Base-by-base conservation (phyloP, 1,284 basidiomycete genomes). In the Athelia sp. region DNA sequence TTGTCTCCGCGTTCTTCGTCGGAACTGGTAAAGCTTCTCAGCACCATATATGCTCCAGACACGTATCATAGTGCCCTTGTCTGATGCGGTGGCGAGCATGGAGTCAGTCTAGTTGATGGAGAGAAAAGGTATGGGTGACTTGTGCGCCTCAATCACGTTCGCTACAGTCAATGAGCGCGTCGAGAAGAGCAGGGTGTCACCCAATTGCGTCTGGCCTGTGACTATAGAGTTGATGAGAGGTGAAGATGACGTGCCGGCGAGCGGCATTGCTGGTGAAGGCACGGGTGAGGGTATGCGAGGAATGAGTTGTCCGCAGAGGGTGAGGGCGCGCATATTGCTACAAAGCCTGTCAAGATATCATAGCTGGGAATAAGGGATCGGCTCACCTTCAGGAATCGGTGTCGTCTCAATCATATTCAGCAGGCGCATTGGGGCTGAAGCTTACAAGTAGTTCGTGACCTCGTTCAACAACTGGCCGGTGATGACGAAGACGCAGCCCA, bases 81-180 rank as follows among this genome's bases (percentile, higher is more conserved):
- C 94, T 0, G 87, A 91, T 10, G 94, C 87, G 0, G 95, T 97
- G 4, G 96, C 97, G 19, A 99, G 85, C 54, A 98, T 76, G 0
- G 92, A 92, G 3, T 96, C 96, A 0, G 85, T 79, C 2, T 84
- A 81, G 69, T 96, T 98, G 65, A 99, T 80, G 1, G 90, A 78
- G 32, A 99, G 77, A 56, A 84, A 84, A 3, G 94, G 90, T 52
- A 99, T 87, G 1, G 95, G 92, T 1, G 94, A 73, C 70, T 98
- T 98, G 75, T 99, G 97, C 11, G 97, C 97, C 62, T 94, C 94
- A 53, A 99, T 92, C 58, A 98, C 93, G 70, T 98, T 98, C 26
- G 91, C 84, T 15, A 97, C 92, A 1, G 88, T 87, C 14, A 98
- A 81, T 3, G 90, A 84, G 47, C 93, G 85, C 1, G 96, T 94